Percentiles rank a stretch among this genome's conserved stretches.
phyloP scores from a whole-genome alignment of 2,329 filamentous ascomycete genomes.

The Tolypocladium album region DNA sequence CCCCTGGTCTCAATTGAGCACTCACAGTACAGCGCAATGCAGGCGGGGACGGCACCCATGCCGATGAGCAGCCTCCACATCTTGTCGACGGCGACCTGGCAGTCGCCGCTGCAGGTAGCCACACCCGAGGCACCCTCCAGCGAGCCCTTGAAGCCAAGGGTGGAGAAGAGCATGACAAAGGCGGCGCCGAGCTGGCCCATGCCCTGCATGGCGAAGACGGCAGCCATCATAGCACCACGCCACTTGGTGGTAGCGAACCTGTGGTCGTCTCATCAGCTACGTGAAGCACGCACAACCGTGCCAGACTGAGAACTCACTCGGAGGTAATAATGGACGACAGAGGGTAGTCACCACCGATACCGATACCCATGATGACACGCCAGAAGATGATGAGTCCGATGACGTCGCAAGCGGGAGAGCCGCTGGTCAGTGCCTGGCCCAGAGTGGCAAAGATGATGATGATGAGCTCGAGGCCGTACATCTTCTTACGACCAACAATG shows the following conservation, averaged over 20 bases:
- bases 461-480: slow-evolving; percentile 68
- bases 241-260: slow-evolving; percentile 69
- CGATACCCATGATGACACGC: slow-evolving; percentile 58
- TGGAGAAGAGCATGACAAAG: slow-evolving; percentile 66
- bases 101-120: slow-evolving; percentile 37
- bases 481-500: slow-evolving; percentile 60
- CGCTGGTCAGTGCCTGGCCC: slow-evolving; percentile 56
- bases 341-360: slow-evolving; percentile 55
- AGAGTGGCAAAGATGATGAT: slow-evolving; percentile 72
- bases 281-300: background rate
- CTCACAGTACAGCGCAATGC: slow-evolving; percentile 65
- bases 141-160: slow-evolving; percentile 57
- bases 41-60: slow-evolving; percentile 70
- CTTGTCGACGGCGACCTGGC: slow-evolving; percentile 54
- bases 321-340: slow-evolving; percentile 76
- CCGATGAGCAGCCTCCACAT: slow-evolving; percentile 80
- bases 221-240: slow-evolving; percentile 78
- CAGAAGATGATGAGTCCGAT: slow-evolving; percentile 67
- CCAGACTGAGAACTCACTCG: slow-evolving; percentile 37
- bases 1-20: background rate
- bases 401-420: slow-evolving; percentile 51
- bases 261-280: background rate
- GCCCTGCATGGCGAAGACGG: slow-evolving; percentile 82
- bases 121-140: slow-evolving; percentile 40
- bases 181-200: slow-evolving; percentile 69